Evolutionary conservation across 148 eudicot genomes (phyloP).

Genomic region (Rhododendron vialii): DNA sequence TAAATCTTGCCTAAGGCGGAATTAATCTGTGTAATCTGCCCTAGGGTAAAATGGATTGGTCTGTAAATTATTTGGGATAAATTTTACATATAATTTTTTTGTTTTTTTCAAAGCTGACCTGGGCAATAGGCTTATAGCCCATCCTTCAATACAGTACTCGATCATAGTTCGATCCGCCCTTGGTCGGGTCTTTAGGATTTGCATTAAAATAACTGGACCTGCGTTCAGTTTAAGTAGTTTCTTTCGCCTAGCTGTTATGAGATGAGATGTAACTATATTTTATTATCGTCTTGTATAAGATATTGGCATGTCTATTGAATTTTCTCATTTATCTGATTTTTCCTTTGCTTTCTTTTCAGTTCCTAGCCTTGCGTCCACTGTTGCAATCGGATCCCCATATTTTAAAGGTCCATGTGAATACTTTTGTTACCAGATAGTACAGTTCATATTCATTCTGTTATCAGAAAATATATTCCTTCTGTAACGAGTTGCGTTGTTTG

Average conservation of each 20-base stretch:
- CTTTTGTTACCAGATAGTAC: background rate
- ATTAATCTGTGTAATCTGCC: too few species aligned
- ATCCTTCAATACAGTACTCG: too few species aligned
- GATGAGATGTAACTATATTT: background rate
- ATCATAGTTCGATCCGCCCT: too few species aligned
- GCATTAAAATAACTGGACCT: background rate
- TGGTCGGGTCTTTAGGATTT: background rate
- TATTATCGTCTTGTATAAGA: background rate
- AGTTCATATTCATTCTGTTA: background rate
- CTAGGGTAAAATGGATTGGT: too few species aligned
- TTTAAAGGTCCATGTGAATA: slow-evolving; percentile 51
- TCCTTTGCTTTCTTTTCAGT: slow-evolving; percentile 39
- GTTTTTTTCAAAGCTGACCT: too few species aligned
- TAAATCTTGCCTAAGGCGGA: too few species aligned
- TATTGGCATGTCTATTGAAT: background rate
- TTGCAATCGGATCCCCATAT: slow-evolving; percentile 91
- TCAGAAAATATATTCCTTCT: background rate
- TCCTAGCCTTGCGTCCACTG: slow-evolving; percentile 82
- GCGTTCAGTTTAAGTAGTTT: background rate
- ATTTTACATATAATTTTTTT: too few species aligned
- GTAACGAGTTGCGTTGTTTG: background rate
- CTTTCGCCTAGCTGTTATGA: background rate
- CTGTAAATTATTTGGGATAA: too few species aligned
- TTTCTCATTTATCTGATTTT: slow-evolving; percentile 4
- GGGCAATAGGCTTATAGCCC: too few species aligned